These are phyloP conservation scores for Boletus holoroseus DNA, from an alignment of 1,284 basidiomycete genomes.

Conservation along the genomic window DNA sequence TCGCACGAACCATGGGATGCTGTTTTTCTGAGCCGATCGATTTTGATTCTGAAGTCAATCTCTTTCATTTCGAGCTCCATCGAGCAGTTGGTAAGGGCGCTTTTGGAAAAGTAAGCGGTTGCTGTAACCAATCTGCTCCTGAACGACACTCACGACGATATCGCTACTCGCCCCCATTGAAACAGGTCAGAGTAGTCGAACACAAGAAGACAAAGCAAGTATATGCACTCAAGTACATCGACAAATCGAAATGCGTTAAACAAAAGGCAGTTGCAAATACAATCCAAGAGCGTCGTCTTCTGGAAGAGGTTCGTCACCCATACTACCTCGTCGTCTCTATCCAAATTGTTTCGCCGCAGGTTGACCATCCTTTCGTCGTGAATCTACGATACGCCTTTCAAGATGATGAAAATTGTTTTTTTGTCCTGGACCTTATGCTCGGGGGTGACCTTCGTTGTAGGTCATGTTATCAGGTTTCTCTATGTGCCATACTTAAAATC, in stretches of 20 bases:
- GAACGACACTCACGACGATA: not conserved
- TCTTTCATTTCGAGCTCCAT: conserved; percentile 94
- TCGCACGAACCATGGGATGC: conserved; percentile 49
- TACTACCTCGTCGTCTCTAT: conserved; percentile 14
- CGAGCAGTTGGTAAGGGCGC: conserved; percentile 93
- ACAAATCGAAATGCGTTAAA: conserved; percentile 87
- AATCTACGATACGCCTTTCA: conserved; percentile 97
- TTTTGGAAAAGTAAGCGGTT: conserved; percentile 84
- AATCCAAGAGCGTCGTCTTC: conserved; percentile 84
- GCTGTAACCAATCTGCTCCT: not conserved
- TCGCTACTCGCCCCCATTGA: not conserved
- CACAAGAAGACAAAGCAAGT: conserved; percentile 91
- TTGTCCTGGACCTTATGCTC: conserved; percentile 94
- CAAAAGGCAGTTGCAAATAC: conserved; percentile 93
- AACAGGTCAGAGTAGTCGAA: conserved; percentile 83
- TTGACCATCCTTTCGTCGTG: conserved; percentile 92
- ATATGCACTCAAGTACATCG: conserved; percentile 97
- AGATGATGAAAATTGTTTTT: conserved; percentile 97
- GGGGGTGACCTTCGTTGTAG: conserved; percentile 90
- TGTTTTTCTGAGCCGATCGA: conserved; percentile 77
- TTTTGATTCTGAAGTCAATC: conserved; percentile 88
- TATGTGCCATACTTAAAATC: conserved; percentile 5
- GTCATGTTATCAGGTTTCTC: conserved; percentile 31
- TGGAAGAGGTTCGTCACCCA: conserved; percentile 70
- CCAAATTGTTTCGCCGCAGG: conserved; percentile 43